Evolutionary conservation across 305 asterid species (phyloP), one percentile per base, ranked within the genome.

Genomic region (Nicotiana rustica): DNA sequence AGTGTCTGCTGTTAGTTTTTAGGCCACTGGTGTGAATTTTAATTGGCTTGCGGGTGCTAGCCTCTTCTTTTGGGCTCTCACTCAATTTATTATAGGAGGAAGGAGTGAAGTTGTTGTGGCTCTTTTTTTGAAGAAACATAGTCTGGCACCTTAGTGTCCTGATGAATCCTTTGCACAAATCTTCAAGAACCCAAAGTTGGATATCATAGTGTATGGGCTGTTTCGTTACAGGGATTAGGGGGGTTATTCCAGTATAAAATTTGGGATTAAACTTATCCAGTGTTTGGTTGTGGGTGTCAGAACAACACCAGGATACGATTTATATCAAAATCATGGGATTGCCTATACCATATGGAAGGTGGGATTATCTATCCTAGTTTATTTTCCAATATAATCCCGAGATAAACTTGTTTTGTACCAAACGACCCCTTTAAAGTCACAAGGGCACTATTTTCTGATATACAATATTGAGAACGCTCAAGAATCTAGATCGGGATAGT

Each of bases 11-110:
- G 61, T 21, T 13, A 49, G 41, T 25, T 49, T 7, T 73, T 4
- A 49, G 64, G 7, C 41, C 64, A 7, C n/a, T 14, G 52, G 79
- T 73, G 64, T 75, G 79, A 49, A 52, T 49, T 71, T 15, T 21
- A 4, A 75, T 52, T 29, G 25, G 29, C 5, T 25, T 7, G 55
- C 6, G 3, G 6, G 25, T 73, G 4, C 15, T 29, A 13, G 9
- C 79, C 44, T 52, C 64, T 52, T 75, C 79, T 49, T 73, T 52
- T 75, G 6, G 79, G 14, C 25, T 75, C 79, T 49, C 44, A 25
- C 64, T 52, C 15, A 75, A 75, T 7, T 75, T 75, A 21, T 31
- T 75, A 61, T 49, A 49, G 41, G 79, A 25, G 14, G 9, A 5
- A 49, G 64, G 64, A 14, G 64, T 0, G 21, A 49, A 25, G 79